A percentile compares a stretch with the other conserved stretches of the same genome.
phyloP scores from a whole-genome alignment of 2,329 filamentous ascomycete genomes.

The Dothiorella sarmentorum region DNA sequence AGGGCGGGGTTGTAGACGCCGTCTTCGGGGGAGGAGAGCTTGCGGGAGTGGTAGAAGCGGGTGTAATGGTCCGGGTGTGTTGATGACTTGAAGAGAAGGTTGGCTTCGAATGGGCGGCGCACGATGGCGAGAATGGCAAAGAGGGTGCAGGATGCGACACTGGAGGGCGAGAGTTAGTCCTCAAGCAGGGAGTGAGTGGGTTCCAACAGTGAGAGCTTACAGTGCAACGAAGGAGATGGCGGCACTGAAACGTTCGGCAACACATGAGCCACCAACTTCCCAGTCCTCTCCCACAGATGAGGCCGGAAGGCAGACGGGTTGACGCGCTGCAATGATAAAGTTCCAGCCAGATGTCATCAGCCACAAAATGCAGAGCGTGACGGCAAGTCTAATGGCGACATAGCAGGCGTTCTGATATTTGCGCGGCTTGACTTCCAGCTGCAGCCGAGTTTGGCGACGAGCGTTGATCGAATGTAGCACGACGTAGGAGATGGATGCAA shows the following conservation, averaged over 20 bases:
- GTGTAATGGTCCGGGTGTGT: conserved; percentile 20
- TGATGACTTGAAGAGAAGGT: conserved; percentile 26
- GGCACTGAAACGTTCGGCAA: conserved; percentile 29
- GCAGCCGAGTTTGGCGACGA: conserved; percentile 30
- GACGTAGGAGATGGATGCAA: conserved; percentile 34
- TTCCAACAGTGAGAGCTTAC: conserved; percentile 27
- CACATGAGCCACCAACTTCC: conserved; percentile 34
- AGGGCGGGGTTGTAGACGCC: conserved; percentile 17
- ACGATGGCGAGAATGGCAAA: conserved; percentile 34
- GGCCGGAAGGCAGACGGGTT: conserved; percentile 31
- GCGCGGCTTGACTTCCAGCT: conserved; percentile 26
- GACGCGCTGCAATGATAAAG: conserved; percentile 37
- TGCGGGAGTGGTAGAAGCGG: conserved; percentile 19
- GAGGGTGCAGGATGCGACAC: conserved; percentile 30
- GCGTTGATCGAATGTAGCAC: conserved; percentile 35
- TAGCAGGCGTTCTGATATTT: conserved; percentile 31
- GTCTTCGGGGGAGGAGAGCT: conserved; percentile 27
- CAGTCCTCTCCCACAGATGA: conserved; percentile 24
- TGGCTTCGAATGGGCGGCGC: conserved; percentile 37
- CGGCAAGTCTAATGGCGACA: conserved; percentile 31
- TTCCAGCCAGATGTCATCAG: conserved; percentile 39
- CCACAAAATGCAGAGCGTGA: conserved; percentile 35
- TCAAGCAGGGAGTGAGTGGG: too few species aligned
- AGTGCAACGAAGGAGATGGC: conserved; percentile 33
- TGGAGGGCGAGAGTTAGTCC: too few species aligned